Evolutionary conservation across 805 yeast genomes (phyloP).

Genomic region (Hanseniaspora guilliermondii): DNA sequence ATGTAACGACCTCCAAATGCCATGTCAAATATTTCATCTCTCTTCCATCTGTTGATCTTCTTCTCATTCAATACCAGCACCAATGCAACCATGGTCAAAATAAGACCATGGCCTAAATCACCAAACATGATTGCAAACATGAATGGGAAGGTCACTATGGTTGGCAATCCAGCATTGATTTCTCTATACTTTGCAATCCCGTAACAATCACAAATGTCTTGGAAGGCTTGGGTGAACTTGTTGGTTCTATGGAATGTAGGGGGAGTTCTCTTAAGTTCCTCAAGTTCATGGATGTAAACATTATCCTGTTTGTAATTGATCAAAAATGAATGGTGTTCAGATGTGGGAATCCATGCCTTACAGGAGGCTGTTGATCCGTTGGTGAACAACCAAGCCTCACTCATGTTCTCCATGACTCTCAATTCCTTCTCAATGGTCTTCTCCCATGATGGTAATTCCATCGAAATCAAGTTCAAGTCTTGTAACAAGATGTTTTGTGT

Average conservation of each 20-base stretch:
- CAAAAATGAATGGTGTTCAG: constrained; percentile 36
- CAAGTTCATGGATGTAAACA: constrained; percentile 45
- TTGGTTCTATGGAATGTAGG: constrained; percentile 62
- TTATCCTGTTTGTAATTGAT: constrained; percentile 21
- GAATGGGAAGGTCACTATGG: constrained; percentile 65
- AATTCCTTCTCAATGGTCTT: constrained; percentile 41
- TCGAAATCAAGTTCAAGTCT: constrained; percentile 52
- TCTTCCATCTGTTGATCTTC: constrained; percentile 40
- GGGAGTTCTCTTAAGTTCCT: constrained; percentile 50
- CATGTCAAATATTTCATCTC: constrained; percentile 70
- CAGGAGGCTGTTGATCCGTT: constrained; percentile 50
- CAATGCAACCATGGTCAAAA: constrained; percentile 45
- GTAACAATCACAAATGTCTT: constrained; percentile 61
- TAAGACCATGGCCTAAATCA: constrained; percentile 67
- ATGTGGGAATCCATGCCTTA: constrained; percentile 63
- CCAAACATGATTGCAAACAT: constrained; percentile 81
- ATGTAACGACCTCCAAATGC: constrained; percentile 62
- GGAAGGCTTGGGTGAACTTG: constrained; percentile 58
- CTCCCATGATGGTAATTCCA: constrained; percentile 53
- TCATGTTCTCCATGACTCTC: constrained; percentile 45
- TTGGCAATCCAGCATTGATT: constrained; percentile 63
- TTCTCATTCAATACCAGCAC: constrained; percentile 44
- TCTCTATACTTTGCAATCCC: constrained; percentile 67
- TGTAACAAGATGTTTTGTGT: constrained; percentile 46
- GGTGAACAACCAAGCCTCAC: constrained; percentile 19